These are phyloP conservation scores for Trichomonascaceae sp. DNA, from an alignment of 1,139 yeast genomes.

Conservation along the genomic window DNA sequence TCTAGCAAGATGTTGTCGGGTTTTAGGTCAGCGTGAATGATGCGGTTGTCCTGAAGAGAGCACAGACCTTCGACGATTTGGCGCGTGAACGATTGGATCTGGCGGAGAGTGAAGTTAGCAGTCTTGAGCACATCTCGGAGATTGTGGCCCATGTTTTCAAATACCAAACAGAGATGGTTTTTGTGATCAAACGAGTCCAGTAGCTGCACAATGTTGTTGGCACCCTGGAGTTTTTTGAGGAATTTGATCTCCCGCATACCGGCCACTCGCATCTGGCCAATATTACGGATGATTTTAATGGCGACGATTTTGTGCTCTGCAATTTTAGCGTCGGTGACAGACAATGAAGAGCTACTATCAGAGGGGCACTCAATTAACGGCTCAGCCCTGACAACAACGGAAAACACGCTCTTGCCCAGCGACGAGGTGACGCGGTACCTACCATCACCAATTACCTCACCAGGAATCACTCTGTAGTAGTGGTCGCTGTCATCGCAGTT, in stretches of 20 bases:
- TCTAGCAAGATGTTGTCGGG: slow-evolving; percentile 78
- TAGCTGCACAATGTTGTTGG: slow-evolving; percentile 64
- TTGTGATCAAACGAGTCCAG: slow-evolving; percentile 72
- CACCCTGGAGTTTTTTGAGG: slow-evolving; percentile 53
- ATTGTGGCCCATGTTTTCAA: slow-evolving; percentile 65
- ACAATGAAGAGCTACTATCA: slow-evolving; percentile 1
- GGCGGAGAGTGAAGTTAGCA: slow-evolving; percentile 47
- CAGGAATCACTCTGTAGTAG: slow-evolving; percentile 63
- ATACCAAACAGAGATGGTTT: slow-evolving; percentile 78
- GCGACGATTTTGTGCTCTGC: slow-evolving; percentile 45
- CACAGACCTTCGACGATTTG: slow-evolving; percentile 71
- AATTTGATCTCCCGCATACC: slow-evolving; percentile 73
- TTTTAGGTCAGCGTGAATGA: slow-evolving; percentile 78
- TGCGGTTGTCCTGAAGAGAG: slow-evolving; percentile 59
- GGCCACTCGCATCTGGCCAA: slow-evolving; percentile 35
- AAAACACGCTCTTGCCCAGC: slow-evolving; percentile 68
- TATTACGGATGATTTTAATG: slow-evolving; percentile 53
- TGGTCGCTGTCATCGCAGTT: slow-evolving; percentile 59
- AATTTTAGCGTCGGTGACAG: slow-evolving; percentile 19
- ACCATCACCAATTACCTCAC: slow-evolving; percentile 49
- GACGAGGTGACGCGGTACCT: slow-evolving; percentile 74
- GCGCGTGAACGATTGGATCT: slow-evolving; percentile 69
- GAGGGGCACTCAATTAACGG: slow-evolving; percentile 4
- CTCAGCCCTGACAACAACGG: slow-evolving; percentile 23
- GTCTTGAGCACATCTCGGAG: slow-evolving; percentile 73